A percentile compares a stretch with the other conserved stretches of the same genome.
Conservation (phyloP, 495 filamentous ascomycete species). For the Stereocaulon alpinum region DNA sequence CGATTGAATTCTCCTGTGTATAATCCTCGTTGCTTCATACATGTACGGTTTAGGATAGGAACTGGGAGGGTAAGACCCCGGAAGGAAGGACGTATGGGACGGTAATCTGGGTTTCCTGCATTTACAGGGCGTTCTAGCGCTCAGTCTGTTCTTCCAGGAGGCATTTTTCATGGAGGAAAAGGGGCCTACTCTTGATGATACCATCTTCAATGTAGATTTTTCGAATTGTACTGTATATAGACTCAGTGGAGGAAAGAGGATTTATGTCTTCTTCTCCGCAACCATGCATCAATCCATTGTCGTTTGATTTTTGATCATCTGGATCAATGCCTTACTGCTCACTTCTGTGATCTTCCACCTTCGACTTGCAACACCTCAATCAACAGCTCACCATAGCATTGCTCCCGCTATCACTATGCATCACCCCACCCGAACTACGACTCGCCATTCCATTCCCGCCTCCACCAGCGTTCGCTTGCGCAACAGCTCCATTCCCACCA, state of each 20-base stretch:
- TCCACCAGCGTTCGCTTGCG: background rate
- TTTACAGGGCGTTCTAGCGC: background rate
- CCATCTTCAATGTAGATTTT: conserved; percentile 3
- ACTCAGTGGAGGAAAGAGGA: background rate
- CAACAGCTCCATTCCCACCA: background rate
- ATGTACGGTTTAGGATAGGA: conserved; percentile 9
- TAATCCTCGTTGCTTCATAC: background rate
- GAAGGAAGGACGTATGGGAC: background rate
- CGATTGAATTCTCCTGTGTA: background rate
- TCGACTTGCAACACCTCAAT: no score
- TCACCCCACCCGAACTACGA: background rate
- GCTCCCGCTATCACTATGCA: background rate
- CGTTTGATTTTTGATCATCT: no score
- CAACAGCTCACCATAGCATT: background rate
- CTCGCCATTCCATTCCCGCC: background rate
- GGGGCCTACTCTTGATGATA: background rate
- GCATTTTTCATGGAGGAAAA: background rate
- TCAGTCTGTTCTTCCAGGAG: background rate
- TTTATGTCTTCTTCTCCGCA: background rate
- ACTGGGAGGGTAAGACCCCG: background rate
- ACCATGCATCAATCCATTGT: background rate
- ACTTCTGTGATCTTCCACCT: no score
- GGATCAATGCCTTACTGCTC: no score
- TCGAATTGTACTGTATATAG: conserved; percentile 1
- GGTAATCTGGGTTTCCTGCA: background rate